Evolutionary conservation across 179 eudicot genomes (phyloP).

Genomic region (Heliamphora pulchella): DNA sequence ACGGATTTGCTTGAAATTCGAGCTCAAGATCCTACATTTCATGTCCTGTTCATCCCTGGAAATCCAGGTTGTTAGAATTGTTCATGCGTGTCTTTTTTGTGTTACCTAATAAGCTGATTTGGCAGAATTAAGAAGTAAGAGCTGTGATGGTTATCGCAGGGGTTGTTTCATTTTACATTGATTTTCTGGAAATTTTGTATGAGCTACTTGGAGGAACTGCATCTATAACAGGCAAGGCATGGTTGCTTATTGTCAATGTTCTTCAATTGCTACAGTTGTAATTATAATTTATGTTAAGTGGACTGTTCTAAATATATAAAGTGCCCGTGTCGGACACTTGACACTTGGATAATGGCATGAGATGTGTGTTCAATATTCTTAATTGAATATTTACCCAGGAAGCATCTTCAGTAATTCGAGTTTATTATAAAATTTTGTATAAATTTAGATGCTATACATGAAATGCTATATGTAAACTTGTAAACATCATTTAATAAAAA

Average conservation of each 20-base stretch:
- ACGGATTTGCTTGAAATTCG: conserved; percentile 69
- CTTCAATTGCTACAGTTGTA: background rate
- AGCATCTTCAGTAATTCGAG: no score
- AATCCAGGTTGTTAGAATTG: conserved; percentile 64
- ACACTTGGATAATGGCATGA: no score
- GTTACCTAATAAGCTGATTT: background rate
- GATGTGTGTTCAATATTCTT: no score
- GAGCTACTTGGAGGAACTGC: conserved; percentile 66
- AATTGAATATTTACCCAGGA: no score
- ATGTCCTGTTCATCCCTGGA: conserved; percentile 77
- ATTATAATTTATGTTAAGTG: background rate
- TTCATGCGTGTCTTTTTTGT: background rate
- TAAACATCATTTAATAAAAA: no score
- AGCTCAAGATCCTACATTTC: conserved; percentile 49
- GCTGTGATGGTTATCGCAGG: conserved; percentile 37
- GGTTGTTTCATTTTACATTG: conserved; percentile 60
- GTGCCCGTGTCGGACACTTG: no score
- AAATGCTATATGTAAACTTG: no score
- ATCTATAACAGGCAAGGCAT: conserved; percentile 73
- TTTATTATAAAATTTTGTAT: no score
- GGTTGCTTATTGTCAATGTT: conserved; percentile 10
- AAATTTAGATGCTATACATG: no score
- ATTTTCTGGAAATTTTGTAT: conserved; percentile 68
- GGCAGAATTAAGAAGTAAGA: conserved; percentile 10
- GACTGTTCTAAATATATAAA: no score